phyloP scores from a whole-genome alignment of 1,284 basidiomycete species.

The Cutaneotrichosporon sp. region DNA sequence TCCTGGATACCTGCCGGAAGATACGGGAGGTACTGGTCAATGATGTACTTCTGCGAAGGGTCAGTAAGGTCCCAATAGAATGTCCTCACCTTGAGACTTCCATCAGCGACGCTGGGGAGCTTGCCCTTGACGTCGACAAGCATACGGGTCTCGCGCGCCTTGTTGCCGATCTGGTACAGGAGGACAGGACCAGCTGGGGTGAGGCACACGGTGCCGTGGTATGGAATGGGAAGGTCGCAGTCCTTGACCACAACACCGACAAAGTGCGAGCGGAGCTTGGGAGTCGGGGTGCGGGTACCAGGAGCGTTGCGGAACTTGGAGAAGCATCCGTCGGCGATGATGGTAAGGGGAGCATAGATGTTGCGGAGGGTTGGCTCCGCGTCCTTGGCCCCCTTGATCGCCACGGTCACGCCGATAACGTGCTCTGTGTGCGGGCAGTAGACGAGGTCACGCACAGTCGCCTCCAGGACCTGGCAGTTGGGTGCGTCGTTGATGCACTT shows the following conservation, averaged over 20 bases:
- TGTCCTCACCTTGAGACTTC: conserved; percentile 59
- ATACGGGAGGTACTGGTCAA: conserved; percentile 67
- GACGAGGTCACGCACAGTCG: conserved; percentile 70
- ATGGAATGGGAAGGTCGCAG: conserved; percentile 68
- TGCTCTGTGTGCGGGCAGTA: conserved; percentile 57
- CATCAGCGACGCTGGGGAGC: conserved; percentile 63
- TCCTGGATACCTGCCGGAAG: conserved; percentile 66
- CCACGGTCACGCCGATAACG: conserved; percentile 62
- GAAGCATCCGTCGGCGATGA: conserved; percentile 93
- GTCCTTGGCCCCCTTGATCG: conserved; percentile 38
- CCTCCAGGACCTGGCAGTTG: conserved; percentile 69
- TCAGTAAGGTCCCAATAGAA: not conserved
- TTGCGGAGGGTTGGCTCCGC: conserved; percentile 26
- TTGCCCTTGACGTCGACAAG: conserved; percentile 86
- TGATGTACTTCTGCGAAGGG: conserved; percentile 63
- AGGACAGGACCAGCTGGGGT: conserved; percentile 74
- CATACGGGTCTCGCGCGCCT: conserved; percentile 71
- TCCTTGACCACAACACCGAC: conserved; percentile 74
- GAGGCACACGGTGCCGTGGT: conserved; percentile 81
- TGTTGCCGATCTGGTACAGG: conserved; percentile 72
- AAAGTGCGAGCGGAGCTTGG: conserved; percentile 66
- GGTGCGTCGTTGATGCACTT: conserved; percentile 55
- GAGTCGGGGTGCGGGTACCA: conserved; percentile 49
- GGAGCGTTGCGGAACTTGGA: conserved; percentile 65
- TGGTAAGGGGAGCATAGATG: conserved; percentile 67